Conservation (phyloP, 2,329 filamentous ascomycete species). For the Colletotrichum viniferum region DNA sequence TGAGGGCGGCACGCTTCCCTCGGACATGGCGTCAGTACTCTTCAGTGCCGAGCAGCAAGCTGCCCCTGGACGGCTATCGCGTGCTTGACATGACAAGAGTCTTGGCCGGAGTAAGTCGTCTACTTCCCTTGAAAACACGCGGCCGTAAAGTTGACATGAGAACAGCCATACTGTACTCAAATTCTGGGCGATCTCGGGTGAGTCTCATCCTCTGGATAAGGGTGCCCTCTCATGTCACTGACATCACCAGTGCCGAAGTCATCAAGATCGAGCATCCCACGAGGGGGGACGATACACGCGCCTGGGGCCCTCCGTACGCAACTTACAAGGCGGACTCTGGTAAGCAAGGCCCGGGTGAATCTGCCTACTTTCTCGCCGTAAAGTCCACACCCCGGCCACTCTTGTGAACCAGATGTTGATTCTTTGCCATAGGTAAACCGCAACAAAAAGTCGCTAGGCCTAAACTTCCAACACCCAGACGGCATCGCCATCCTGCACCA, state of each 20-base stretch:
- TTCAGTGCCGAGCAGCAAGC: slow-evolving; percentile 30
- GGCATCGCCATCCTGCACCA: slow-evolving; percentile 88
- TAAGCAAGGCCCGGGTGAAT: slow-evolving; percentile 79
- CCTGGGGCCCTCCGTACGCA: slow-evolving; percentile 96
- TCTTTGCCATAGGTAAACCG: slow-evolving; percentile 74
- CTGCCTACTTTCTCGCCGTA: slow-evolving; percentile 87
- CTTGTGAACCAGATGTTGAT: too few relatives aligned
- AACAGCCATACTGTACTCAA: slow-evolving; percentile 93
- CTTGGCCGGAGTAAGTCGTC: slow-evolving; percentile 77
- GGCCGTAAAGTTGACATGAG: not conserved
- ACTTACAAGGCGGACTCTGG: slow-evolving; percentile 67
- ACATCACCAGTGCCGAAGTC: slow-evolving; percentile 73
- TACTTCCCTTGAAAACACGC: not conserved
- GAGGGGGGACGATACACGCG: slow-evolving; percentile 89
- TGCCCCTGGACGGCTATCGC: slow-evolving; percentile 82
- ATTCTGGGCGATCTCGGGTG: slow-evolving; percentile 96
- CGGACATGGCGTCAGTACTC: slow-evolving; percentile 32
- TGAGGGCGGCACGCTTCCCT: not conserved
- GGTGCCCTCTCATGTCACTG: slow-evolving; percentile 24
- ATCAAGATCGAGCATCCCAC: slow-evolving; percentile 97
- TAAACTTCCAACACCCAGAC: slow-evolving; percentile 86
- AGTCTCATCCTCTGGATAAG: slow-evolving; percentile 28
- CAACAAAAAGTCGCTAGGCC: slow-evolving; percentile 92
- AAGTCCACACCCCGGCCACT: too few relatives aligned
- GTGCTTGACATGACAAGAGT: slow-evolving; percentile 98